These are phyloP conservation scores for Daldinia grandis DNA, from an alignment of 495 filamentous ascomycete genomes.

Conservation along the genomic window DNA sequence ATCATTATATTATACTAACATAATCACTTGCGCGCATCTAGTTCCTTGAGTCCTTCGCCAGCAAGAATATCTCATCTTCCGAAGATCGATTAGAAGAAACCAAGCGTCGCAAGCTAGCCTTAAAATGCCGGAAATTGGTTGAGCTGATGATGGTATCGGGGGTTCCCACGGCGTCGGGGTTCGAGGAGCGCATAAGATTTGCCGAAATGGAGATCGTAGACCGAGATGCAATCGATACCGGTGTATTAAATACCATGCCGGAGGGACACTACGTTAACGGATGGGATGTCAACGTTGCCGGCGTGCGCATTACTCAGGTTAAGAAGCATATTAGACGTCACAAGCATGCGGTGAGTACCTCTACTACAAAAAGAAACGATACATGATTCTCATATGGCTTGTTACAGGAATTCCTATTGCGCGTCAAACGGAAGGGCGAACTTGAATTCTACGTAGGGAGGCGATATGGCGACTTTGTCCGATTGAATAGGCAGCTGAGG, in stretches of 20 bases:
- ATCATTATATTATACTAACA: conserved; percentile 20
- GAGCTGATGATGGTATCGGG: conserved; percentile 99
- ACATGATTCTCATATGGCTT: conserved; percentile 25
- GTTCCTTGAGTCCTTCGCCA: conserved; percentile 98
- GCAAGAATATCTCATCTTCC: conserved; percentile 94
- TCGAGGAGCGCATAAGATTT: conserved; percentile 95
- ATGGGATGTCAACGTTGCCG: conserved; percentile 97
- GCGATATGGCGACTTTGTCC: conserved; percentile 87
- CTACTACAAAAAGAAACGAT: neutral
- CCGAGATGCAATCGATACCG: conserved; percentile 87
- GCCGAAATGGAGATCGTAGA: conserved; percentile 97
- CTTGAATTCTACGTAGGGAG: conserved; percentile 79
- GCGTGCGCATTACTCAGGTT: conserved; percentile 78
- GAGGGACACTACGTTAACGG: conserved; percentile 92
- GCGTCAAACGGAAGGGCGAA: conserved; percentile 76
- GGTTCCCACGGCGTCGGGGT: conserved; percentile 92
- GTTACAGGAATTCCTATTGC: conserved; percentile 85
- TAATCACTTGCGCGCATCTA: conserved; percentile 45
- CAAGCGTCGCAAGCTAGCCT: conserved; percentile 88
- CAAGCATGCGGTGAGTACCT: conserved; percentile 80
- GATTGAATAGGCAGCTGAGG: conserved; percentile 78
- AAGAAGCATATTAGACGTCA: conserved; percentile 91
- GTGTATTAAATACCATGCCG: conserved; percentile 82
- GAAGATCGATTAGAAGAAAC: conserved; percentile 96
- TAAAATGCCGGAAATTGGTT: conserved; percentile 92